phyloP scores from a whole-genome alignment of 2,329 filamentous ascomycete genomes.

The Parasarocladium wereldwijsianum region DNA sequence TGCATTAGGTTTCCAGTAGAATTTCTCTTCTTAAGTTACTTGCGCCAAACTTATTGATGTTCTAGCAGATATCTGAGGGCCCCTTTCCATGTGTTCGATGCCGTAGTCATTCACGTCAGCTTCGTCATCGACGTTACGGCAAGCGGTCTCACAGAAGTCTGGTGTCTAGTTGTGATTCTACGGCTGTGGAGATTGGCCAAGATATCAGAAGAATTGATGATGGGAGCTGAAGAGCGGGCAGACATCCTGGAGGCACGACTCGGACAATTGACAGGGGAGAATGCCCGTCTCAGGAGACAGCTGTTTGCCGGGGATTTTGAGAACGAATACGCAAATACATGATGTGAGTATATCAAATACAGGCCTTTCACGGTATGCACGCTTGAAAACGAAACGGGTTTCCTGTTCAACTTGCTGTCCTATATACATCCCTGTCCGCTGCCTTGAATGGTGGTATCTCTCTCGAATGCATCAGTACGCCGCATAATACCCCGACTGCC shows the following conservation, averaged over 20 bases:
- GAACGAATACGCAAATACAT: no score
- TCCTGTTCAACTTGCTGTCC: no score
- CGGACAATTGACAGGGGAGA: slow-evolving; percentile 34
- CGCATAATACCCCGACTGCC: no score
- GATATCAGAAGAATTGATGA: slow-evolving; percentile 53
- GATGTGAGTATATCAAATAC: no score
- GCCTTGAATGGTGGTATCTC: no score
- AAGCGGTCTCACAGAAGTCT: slow-evolving; percentile 44
- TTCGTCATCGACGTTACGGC: slow-evolving; percentile 49
- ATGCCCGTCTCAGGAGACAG: slow-evolving; percentile 13
- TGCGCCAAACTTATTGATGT: slow-evolving; percentile 5
- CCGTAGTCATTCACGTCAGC: slow-evolving; percentile 43
- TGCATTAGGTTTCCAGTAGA: slow-evolving; percentile 28
- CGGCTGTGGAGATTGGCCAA: slow-evolving; percentile 57
- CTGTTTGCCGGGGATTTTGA: slow-evolving; percentile 4
- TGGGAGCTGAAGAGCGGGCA: slow-evolving; percentile 47
- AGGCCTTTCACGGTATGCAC: no score
- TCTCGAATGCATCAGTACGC: no score
- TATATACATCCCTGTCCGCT: no score
- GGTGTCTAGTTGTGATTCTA: slow-evolving; percentile 50
- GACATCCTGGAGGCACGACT: slow-evolving; percentile 39
- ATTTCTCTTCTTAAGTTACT: no score
- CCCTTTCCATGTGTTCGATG: slow-evolving; percentile 51
- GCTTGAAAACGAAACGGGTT: no score
- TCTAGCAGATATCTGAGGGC: slow-evolving; percentile 35